Evolutionary conservation across 192 early-diverging fungal genomes (phyloP), one percentile per base, ranked within the genome.

Genomic region (Gonapodya sp.): DNA sequence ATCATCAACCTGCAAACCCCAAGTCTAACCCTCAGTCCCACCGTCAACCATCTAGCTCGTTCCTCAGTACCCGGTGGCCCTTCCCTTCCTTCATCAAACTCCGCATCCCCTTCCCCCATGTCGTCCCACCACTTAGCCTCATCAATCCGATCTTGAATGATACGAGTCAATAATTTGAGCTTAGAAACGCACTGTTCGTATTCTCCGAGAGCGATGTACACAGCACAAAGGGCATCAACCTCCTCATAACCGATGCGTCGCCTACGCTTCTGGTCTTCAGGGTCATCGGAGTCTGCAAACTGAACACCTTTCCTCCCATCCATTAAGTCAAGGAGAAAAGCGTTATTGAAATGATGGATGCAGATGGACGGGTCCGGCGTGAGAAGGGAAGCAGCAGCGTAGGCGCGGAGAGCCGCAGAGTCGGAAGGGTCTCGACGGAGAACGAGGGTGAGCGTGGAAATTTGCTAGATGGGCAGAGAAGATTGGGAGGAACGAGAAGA

Each of bases 161-260:
- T 87, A 34, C 94, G 86, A 0, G 90, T 83, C 30, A 93, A 94
- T 0, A 83, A 87, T 79, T 95, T 93, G 79, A 97, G 91, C 34
- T 91, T 88, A 24, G 85, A 83, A 0, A 96, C 83, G 1, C 92
- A 90, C 73, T 88, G 87, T 73, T 93, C 92, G 82, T 94, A 96
- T 79, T 96, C 94, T 36, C 89, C 88, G 34, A 88, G 84, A 80
- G 94, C 88, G 24, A 97, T 88, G 79, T 95, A 96, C 16, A 98
- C 84, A 81, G 97, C 96, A 36, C 92, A 91, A 73, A 96, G 83
- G 86, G 95, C 94, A 83, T 95, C 93, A 34, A 99, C 82, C 78
- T 97, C 96, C 36, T 95, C 89, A 83, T 91, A 95, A 80, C 94
- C 86, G 81, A 96, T 86, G 8, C 88, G 82, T 37, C 80, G 81